Percentiles rank a stretch among this genome's conserved stretches.
Conservation (phyloP, 2,329 filamentous ascomycete species). For the Pestalotiopsis fici region DNA sequence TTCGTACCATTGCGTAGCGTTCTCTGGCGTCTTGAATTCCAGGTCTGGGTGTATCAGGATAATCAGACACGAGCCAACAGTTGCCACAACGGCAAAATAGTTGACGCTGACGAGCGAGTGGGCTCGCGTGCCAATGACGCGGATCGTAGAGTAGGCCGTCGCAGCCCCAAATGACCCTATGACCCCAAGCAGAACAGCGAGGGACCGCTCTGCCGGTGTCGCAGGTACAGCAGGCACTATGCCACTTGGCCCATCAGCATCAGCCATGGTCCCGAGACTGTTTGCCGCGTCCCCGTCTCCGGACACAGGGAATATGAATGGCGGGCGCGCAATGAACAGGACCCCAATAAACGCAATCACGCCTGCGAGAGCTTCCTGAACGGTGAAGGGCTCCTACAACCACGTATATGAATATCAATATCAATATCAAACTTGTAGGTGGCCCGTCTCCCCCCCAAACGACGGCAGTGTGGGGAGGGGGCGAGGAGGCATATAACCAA, state of each 20-base stretch:
- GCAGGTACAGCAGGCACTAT: constrained; percentile 25
- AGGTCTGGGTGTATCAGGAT: constrained; percentile 50
- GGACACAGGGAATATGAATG: constrained; percentile 55
- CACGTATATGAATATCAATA: constrained; percentile 24
- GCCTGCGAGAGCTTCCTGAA: constrained; percentile 68
- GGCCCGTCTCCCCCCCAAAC: no score
- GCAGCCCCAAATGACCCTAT: constrained; percentile 71
- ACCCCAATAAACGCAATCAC: constrained; percentile 72
- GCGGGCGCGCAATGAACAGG: constrained; percentile 72
- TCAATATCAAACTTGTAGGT: no score
- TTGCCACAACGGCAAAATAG: constrained; percentile 72
- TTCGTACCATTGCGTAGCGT: constrained; percentile 47
- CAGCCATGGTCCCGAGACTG: background rate
- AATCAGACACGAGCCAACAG: constrained; percentile 62
- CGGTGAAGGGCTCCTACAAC: constrained; percentile 68
- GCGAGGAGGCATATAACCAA: constrained; percentile 12
- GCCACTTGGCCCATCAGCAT: constrained; percentile 11
- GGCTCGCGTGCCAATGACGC: constrained; percentile 72
- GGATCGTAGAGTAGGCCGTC: constrained; percentile 70
- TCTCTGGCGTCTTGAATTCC: constrained; percentile 35
- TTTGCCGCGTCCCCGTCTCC: constrained; percentile 11
- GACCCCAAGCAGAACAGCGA: constrained; percentile 66
- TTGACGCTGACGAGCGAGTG: constrained; percentile 78
- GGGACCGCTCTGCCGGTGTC: constrained; percentile 62
- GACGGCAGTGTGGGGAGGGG: no score